These are phyloP conservation scores for Acacia acuminata DNA, from an alignment of 306 rosid genomes.

Conservation along the genomic window DNA sequence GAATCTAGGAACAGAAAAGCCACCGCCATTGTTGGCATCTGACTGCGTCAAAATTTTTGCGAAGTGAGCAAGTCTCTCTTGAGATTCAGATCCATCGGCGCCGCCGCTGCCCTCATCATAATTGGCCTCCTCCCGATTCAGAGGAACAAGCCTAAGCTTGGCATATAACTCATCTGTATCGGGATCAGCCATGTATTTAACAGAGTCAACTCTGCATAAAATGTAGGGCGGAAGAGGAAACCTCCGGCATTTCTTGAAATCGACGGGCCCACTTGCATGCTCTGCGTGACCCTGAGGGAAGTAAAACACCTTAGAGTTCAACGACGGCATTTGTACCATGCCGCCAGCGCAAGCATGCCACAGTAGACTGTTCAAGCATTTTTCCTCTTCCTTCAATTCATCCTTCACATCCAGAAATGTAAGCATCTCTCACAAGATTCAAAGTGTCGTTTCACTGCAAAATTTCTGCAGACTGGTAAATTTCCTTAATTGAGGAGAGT, in stretches of 20 bases:
- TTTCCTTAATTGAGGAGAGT: constrained; percentile 24
- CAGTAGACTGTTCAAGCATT: constrained; percentile 77
- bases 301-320: constrained; percentile 72
- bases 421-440: constrained; percentile 55
- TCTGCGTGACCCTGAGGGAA: constrained; percentile 92
- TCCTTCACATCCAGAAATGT: constrained; percentile 86
- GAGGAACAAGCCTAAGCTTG: constrained; percentile 61
- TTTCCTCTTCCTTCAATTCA: constrained; percentile 66
- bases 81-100: constrained; percentile 54
- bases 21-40: constrained; percentile 97
- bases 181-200: constrained; percentile 85
- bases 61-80: constrained; percentile 74
- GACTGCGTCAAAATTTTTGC: constrained; percentile 93
- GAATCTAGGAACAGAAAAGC: constrained; percentile 90
- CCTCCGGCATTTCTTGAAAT: constrained; percentile 56
- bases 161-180: constrained; percentile 87
- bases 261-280: constrained; percentile 73
- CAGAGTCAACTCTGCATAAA: constrained; percentile 60
- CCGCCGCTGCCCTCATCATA: constrained; percentile 43
- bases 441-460: constrained; percentile 27
- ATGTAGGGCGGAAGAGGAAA: constrained; percentile 61
- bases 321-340: constrained; percentile 91
- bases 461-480: constrained; percentile 30
- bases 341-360: constrained; percentile 99
- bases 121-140: constrained; percentile 34